A percentile compares a stretch with the other conserved stretches of the same genome.
Evolutionary conservation across 352 stramenopile genomes (phyloP).

Genomic region (Globisporangium rhizosaccharum): DNA sequence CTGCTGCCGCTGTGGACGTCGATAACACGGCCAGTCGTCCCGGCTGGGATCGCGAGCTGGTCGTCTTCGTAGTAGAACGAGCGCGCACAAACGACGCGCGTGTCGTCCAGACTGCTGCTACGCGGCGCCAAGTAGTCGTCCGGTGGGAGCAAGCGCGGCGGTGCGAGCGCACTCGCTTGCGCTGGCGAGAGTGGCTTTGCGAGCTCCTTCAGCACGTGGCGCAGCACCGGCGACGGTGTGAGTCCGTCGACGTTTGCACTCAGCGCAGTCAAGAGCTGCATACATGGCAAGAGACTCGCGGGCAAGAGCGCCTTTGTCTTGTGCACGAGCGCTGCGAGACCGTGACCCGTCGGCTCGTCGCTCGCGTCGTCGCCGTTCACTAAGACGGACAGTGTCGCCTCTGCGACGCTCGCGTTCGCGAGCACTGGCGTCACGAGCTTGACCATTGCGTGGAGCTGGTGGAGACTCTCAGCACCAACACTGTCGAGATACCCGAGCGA

Average conservation of each 20-base stretch:
- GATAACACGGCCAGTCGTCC: slow-evolving; percentile 26
- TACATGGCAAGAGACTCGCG: slow-evolving; percentile 31
- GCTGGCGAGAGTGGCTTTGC: slow-evolving; percentile 20
- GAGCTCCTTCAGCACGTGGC: slow-evolving; percentile 48
- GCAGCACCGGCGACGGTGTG: slow-evolving; percentile 28
- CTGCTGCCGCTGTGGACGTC: slow-evolving; percentile 5
- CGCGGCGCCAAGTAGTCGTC: slow-evolving; percentile 37
- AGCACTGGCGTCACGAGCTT: slow-evolving; percentile 54
- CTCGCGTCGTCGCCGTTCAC: background rate
- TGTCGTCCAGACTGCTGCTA: slow-evolving; percentile 10
- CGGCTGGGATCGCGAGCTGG: slow-evolving; percentile 33
- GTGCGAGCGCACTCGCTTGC: background rate
- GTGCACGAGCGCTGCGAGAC: slow-evolving; percentile 19
- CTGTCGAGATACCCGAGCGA: slow-evolving; percentile 46
- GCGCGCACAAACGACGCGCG: slow-evolving; percentile 29
- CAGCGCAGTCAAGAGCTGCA: slow-evolving; percentile 47
- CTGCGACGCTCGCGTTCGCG: slow-evolving; percentile 30
- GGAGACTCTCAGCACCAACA: slow-evolving; percentile 23
- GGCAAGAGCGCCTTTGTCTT: slow-evolving; percentile 33
- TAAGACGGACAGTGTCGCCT: slow-evolving; percentile 18
- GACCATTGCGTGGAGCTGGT: slow-evolving; percentile 59
- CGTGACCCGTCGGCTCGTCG: slow-evolving; percentile 3
- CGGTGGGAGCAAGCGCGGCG: slow-evolving; percentile 26
- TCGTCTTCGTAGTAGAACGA: slow-evolving; percentile 57
- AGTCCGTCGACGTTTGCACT: slow-evolving; percentile 27